Base-by-base conservation (phyloP, 2,329 filamentous ascomycete species). In the Sclerotinia nivalis region DNA sequence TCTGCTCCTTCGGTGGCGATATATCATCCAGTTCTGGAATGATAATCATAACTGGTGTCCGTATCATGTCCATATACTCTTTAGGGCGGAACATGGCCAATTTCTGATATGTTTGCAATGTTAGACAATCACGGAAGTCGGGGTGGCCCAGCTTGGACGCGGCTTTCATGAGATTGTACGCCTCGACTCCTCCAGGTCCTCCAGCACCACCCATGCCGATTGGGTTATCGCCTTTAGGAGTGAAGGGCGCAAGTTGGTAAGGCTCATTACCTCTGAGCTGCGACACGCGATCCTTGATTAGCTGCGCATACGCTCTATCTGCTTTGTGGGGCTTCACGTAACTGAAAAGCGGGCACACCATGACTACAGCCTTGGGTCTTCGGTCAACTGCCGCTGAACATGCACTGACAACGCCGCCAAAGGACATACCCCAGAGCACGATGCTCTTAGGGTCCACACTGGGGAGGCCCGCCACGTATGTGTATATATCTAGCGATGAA, bases 381-480 rank as follows among this genome's bases (percentile, higher is more conserved):
- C 76, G 75, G 70, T 83, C 81, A 0, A 79, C 71, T 9, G 81
- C 81, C 22, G 78, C 81, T 40, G 81, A 77, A 45, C 72, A 75
- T 1, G 82, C 71, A 10, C 79, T 79, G 71, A 81, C 77, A 13
- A 78, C 80, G 13, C 79, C 80, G 55, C 74, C 75, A 71, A 80
- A 79, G 20, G 77, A 78, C 59, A 75, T 74, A 4, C 81, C 81
- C 79, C 80, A 82, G 50, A 80, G 74, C 22, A 74, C 78, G 61
- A 82, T 79, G 28, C 73, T 73, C 13, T 72, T 68, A 0, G 74
- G 47, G 68, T 80, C 77, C 3, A 82, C 78, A 40, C 79, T 74
- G 3, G 72, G 59, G 13, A 73, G 69, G 18, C 77, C 80, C 47
- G 81, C 77, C 9, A 80, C 80, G 71, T 81, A 79, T 12, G 73